Evolutionary conservation across 306 rosid species (phyloP), one percentile per base, ranked within the genome.

Genomic region (Glycine soja): DNA sequence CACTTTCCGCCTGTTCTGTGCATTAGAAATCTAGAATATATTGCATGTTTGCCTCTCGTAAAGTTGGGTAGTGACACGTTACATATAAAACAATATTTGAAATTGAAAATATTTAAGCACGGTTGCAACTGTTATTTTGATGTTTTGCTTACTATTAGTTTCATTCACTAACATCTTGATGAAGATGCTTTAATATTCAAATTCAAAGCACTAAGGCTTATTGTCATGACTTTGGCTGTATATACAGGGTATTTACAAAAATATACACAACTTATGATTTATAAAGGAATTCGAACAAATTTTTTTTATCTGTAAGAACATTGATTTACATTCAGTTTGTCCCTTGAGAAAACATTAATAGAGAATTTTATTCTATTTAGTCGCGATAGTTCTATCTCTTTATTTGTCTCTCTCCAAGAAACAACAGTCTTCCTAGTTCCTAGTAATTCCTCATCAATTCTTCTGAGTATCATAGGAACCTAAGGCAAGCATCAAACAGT

Each of bases 401-500:
- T 9, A 36, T 64, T 64, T 64, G 46, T 34, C 36, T 64, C 12
- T 64, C 46, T 34, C 70, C 2, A 66, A 66, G 68, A 62, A 32
- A 66, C 13, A 15, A 6, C 7, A 8, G 34, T 38, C 19, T 65
- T 40, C 30, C 50, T 3, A 65, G 11, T 0, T 40, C 30, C 50
- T 3, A 65, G 11, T 0, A 36, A 6, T 19, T 13, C 13, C 7
- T 65, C 7, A 14, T 65, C 50, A 42, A 42, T 40, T 67, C 12
- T 40, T 66, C 11, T 67, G 30, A 42, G 14, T 9, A 67, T 42
- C 47, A 40, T 38, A n/a, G 52, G 7, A 8, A 62, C 30, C 7
- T 67, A 42, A 67, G n/a, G 36, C 38, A 68, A 68, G 38, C 54
- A 43, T 68, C 73, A 45, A 45, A 10, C 9, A 68, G 14, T 66